Evolutionary conservation across 192 early-diverging fungal species (phyloP).

Genomic region (Neocallimastix lanati): DNA sequence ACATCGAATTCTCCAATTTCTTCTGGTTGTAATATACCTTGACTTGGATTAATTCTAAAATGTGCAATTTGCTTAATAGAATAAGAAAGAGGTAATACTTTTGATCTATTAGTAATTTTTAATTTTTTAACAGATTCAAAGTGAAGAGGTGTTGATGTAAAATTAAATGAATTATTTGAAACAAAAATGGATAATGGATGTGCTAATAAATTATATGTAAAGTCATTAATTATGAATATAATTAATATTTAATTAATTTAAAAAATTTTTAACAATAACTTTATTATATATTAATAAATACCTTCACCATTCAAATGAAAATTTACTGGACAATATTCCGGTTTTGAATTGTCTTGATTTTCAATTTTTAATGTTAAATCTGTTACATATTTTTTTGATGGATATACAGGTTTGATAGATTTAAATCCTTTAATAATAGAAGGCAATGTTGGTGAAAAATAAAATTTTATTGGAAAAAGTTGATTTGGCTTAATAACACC

Average conservation of each 20-base stretch:
- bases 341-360: not conserved
- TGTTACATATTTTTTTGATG: not conserved
- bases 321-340: not conserved
- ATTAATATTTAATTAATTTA: no score
- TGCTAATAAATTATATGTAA: not conserved
- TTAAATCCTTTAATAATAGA: not conserved
- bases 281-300: no score
- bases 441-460: not conserved
- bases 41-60: not conserved
- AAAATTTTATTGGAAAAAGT: not conserved
- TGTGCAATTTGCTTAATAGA: not conserved
- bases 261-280: no score
- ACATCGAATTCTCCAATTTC: not conserved
- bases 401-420: not conserved
- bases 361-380: not conserved
- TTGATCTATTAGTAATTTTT: not conserved
- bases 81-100: not conserved
- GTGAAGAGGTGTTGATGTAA: not conserved
- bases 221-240: no score
- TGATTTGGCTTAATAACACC: not conserved
- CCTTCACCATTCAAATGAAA: not conserved
- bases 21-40: not conserved
- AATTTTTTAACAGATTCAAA: not conserved
- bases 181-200: not conserved
- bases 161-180: not conserved